Evolutionary conservation across 257 asterid species (phyloP).

Genomic region (Misopates orontium): DNA sequence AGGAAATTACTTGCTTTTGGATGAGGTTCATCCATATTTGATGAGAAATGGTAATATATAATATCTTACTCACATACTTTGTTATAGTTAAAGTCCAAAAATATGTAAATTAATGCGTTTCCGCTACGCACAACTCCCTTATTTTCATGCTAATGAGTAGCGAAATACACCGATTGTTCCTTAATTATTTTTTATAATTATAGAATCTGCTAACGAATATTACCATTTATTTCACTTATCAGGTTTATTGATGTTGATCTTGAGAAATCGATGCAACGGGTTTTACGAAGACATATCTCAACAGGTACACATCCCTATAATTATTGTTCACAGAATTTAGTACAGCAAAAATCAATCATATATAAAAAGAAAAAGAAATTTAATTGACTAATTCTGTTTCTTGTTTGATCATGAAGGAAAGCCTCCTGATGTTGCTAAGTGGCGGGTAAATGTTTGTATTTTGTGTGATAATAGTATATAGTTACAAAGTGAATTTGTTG

Average conservation of each 20-base stretch:
- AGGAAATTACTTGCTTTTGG: slow-evolving; percentile 87
- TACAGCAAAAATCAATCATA: background rate
- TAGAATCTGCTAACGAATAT: background rate
- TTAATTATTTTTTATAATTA: too few species aligned
- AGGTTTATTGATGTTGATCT: slow-evolving; percentile 88
- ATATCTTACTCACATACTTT: slow-evolving; percentile 26
- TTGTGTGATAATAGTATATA: too few species aligned
- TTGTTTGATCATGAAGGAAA: slow-evolving; percentile 53
- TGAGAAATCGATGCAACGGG: slow-evolving; percentile 84
- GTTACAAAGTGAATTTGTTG: background rate
- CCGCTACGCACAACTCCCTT: background rate
- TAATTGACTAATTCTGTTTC: slow-evolving; percentile 25
- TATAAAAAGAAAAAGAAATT: background rate
- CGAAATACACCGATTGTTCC: too few species aligned
- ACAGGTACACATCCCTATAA: slow-evolving; percentile 58
- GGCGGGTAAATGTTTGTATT: slow-evolving; percentile 74
- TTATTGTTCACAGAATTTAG: slow-evolving; percentile 10
- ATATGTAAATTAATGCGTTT: background rate
- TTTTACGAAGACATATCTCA: slow-evolving; percentile 71
- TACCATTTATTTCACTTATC: slow-evolving; percentile 13
- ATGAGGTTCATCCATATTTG: slow-evolving; percentile 67
- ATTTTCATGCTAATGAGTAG: background rate
- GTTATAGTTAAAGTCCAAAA: slow-evolving; percentile 17
- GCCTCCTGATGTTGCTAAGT: slow-evolving; percentile 76
- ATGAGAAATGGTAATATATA: slow-evolving; percentile 79